Evolutionary conservation across 2,329 filamentous ascomycete genomes (phyloP).

Genomic region (Dryadomyces quercus-mongolicae): DNA sequence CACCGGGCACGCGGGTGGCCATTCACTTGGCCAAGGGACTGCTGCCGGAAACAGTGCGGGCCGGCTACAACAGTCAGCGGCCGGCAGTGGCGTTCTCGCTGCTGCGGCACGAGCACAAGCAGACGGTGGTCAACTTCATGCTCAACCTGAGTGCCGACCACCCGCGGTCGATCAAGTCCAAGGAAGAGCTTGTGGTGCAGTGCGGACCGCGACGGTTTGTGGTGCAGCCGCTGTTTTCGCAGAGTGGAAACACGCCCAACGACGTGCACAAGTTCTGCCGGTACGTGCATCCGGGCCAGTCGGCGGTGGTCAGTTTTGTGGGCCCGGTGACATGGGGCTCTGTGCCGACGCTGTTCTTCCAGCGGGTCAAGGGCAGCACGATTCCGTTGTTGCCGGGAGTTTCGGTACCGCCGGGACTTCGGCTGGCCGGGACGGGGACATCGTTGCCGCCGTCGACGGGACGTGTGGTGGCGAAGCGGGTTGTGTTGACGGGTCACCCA

Average conservation of each 20-base stretch:
- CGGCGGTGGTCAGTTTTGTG: slow-evolving; percentile 78
- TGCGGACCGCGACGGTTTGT: slow-evolving; percentile 78
- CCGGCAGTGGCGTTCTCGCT: slow-evolving; percentile 76
- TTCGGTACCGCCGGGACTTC: slow-evolving; percentile 33
- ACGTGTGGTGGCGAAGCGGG: slow-evolving; percentile 84
- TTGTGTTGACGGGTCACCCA: slow-evolving; percentile 88
- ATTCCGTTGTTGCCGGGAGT: slow-evolving; percentile 23
- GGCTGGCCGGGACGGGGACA: slow-evolving; percentile 78
- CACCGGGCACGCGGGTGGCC: slow-evolving; percentile 70
- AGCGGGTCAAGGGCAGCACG: slow-evolving; percentile 35
- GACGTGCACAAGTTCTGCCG: slow-evolving; percentile 96
- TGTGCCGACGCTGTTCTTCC: slow-evolving; percentile 83
- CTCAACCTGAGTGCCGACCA: slow-evolving; percentile 74
- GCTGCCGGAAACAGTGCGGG: slow-evolving; percentile 25
- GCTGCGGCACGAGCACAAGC: slow-evolving; percentile 89
- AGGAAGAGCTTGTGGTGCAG: slow-evolving; percentile 85
- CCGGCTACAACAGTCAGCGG: slow-evolving; percentile 36
- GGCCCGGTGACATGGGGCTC: slow-evolving; percentile 88
- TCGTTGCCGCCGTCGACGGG: slow-evolving; percentile 62
- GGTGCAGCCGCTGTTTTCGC: slow-evolving; percentile 83
- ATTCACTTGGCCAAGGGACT: slow-evolving; percentile 52
- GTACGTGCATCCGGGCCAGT: slow-evolving; percentile 81
- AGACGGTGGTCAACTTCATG: slow-evolving; percentile 78
- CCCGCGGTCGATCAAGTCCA: slow-evolving; percentile 68
- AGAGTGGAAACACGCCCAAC: slow-evolving; percentile 82